These are phyloP conservation scores for Ceratocystis alfenasii DNA, from an alignment of 2,329 filamentous ascomycete genomes.

Conservation along the genomic window DNA sequence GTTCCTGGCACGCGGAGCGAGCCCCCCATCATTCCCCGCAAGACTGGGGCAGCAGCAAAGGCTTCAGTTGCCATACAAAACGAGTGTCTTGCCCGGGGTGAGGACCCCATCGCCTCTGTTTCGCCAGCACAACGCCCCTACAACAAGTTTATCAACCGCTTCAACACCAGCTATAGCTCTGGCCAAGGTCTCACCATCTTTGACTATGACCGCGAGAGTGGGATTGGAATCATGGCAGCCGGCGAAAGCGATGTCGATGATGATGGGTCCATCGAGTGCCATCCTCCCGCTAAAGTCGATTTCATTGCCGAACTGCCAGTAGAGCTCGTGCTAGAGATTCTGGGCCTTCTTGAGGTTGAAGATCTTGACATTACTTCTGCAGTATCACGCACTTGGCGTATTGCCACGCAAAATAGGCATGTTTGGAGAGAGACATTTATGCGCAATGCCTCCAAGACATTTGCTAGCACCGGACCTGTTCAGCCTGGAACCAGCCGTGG, in stretches of 20 bases:
- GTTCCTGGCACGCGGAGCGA: constrained; percentile 41
- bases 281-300: constrained; percentile 29
- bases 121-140: neutral
- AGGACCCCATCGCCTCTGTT: constrained; percentile 2
- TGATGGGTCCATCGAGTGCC: constrained; percentile 26
- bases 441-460: constrained; percentile 48
- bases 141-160: constrained; percentile 2
- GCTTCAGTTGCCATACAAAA: constrained; percentile 50
- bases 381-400: constrained; percentile 42
- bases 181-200: constrained; percentile 24
- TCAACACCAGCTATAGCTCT: constrained; percentile 10
- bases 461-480: constrained; percentile 44
- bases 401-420: constrained; percentile 40
- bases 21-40: constrained; percentile 48
- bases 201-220: constrained; percentile 49
- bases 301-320: constrained; percentile 44
- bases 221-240: constrained; percentile 48
- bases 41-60: constrained; percentile 50
- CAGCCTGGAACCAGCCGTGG: constrained; percentile 45
- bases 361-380: constrained; percentile 38
- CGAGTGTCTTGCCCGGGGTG: constrained; percentile 29
- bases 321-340: constrained; percentile 48
- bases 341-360: constrained; percentile 44
- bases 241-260: constrained; percentile 32
- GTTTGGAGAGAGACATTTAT: constrained; percentile 54